phyloP scores from a whole-genome alignment of 345 rosid genomes.

The Populus euphratica region DNA sequence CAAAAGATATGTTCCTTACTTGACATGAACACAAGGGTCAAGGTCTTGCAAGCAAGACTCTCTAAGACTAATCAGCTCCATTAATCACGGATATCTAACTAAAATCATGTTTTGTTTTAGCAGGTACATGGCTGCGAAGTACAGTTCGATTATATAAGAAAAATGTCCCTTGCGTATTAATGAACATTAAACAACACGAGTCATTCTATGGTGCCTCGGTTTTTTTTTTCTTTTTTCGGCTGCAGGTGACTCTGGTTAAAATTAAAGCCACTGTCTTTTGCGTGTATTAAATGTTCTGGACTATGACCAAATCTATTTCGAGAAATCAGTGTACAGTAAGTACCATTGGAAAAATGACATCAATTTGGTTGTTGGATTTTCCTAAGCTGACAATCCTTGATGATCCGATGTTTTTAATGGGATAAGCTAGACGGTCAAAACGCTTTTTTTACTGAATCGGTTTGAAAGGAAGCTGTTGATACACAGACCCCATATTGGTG shows the following conservation, averaged over 20 bases:
- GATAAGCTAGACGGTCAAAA: neutral
- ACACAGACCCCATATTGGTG: neutral
- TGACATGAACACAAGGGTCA: constrained; percentile 21
- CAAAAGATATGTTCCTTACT: constrained; percentile 43
- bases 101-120: neutral
- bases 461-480: neutral
- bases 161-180: neutral
- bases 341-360: neutral
- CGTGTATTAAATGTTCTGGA: too few relatives aligned
- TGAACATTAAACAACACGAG: neutral
- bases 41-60: neutral
- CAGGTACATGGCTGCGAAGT: neutral
- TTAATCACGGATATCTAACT: neutral
- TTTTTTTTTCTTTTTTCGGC: neutral
- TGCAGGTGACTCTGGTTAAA: neutral
- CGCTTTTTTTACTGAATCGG: neutral
- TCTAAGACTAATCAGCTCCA: neutral
- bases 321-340: neutral
- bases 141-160: neutral
- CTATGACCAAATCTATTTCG: neutral
- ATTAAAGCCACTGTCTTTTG: too few relatives aligned
- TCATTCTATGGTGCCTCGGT: neutral
- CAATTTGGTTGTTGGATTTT: neutral
- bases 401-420: neutral
- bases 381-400: neutral